Evolutionary conservation across 495 filamentous ascomycete species (phyloP), one percentile per base, ranked within the genome.

Genomic region (Neurospora sublineolata): DNA sequence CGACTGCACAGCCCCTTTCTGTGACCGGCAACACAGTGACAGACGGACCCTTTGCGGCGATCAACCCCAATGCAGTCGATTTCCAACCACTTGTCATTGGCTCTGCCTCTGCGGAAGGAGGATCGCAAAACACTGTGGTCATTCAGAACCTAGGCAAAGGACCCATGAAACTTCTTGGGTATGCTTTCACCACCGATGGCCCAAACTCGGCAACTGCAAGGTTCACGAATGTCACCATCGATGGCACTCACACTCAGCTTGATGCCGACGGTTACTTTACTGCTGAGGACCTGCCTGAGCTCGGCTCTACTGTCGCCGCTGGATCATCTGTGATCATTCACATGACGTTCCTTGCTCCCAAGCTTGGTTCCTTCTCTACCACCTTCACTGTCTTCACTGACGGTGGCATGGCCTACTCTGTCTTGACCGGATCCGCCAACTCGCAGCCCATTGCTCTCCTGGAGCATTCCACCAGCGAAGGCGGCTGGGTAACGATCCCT

Each of bases 41-140:
- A 20, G 68, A 70, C 0, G 72, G 46, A 38, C 72, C 82, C 0
- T 83, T 78, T 71, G 71, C 83, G 18, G 67, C 76, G 14, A 70
- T 84, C 46, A 79, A 75, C 52, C 82, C 82, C 10, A 52, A 76
- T 12, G 75, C 77, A 38, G 78, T 82, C 9, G 78, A 77, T 68
- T 83, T 84, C 69, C 76, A 76, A 12, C 79, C 78, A 16, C 69
- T 84, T 60, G 79, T 83, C 20, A 67, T 83, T 30, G 72, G 72
- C 18, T 71, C 72, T 10, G 72, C 72, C 10, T 68, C 73, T 23
- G 75, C 78, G 0, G 72, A 73, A 10, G 75, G 73, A 16, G 76
- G 77, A n/a, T 73, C 74, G 18, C 68, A 75, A 20, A 75, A 69
- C 41, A 77, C 80, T 40, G 78, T 82, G 67, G 76, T 79, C 36